phyloP scores from a whole-genome alignment of 371 early-diverging fungal species.

The Circinella minor region DNA sequence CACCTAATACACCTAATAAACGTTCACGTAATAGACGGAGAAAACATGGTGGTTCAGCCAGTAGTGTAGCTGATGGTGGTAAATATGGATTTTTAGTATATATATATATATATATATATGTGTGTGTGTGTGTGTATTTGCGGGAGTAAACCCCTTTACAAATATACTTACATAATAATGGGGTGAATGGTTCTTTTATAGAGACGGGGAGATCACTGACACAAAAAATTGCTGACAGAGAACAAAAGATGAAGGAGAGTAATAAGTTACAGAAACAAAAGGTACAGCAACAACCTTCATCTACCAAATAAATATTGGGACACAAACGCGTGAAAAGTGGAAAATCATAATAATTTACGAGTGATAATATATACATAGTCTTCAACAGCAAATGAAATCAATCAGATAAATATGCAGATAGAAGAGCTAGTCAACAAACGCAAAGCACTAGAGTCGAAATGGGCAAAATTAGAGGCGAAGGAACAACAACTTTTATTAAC shows the following conservation, averaged over 20 bases:
- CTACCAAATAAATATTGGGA: neutral
- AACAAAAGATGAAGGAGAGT: constrained; percentile 52
- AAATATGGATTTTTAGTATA: neutral
- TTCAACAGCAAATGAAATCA: constrained; percentile 58
- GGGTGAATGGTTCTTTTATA: neutral
- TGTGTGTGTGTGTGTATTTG: too few species aligned
- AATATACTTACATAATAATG: too few species aligned
- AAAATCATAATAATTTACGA: too few species aligned
- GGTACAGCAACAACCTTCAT: constrained; percentile 22
- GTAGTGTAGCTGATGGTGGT: constrained; percentile 2
- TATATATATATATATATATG: neutral
- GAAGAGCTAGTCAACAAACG: constrained; percentile 58
- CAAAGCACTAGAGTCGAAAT: constrained; percentile 53
- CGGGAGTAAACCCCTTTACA: too few species aligned
- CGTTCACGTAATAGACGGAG: constrained; percentile 40
- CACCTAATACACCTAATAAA: constrained; percentile 18
- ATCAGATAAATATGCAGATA: constrained; percentile 64
- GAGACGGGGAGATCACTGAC: constrained; percentile 24
- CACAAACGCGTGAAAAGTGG: too few species aligned
- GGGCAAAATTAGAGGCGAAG: constrained; percentile 58
- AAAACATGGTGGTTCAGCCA: constrained; percentile 24
- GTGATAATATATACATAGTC: constrained; percentile 25
- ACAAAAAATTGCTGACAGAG: constrained; percentile 54
- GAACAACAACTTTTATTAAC: constrained; percentile 60
- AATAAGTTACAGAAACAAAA: constrained; percentile 59